phyloP scores from a whole-genome alignment of 2,329 filamentous ascomycete genomes.

The Nothomitra cinnamomea region DNA sequence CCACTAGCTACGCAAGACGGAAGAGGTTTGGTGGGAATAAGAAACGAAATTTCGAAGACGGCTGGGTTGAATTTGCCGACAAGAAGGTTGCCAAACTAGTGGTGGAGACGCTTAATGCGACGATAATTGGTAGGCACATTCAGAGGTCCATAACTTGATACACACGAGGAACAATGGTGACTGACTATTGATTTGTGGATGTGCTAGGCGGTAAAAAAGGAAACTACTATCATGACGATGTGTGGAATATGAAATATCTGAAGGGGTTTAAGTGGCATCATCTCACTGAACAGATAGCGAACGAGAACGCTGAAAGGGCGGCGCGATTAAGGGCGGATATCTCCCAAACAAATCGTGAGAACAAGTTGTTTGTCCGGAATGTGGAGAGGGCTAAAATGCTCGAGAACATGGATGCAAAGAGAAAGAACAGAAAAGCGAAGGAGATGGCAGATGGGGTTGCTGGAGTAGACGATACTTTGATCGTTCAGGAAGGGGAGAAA shows the following conservation, averaged over 20 bases:
- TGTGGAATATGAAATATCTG: conserved; percentile 72
- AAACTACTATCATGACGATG: conserved; percentile 66
- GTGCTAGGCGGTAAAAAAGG: conserved; percentile 51
- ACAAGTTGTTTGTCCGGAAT: conserved; percentile 65
- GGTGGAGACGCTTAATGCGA: conserved; percentile 59
- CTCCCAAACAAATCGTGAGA: conserved; percentile 56
- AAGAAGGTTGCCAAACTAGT: conserved; percentile 65
- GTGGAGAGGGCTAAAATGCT: conserved; percentile 67
- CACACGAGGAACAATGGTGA: too few species aligned
- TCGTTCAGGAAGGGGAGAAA: conserved; percentile 17
- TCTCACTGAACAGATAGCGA: conserved; percentile 58
- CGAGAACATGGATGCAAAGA: conserved; percentile 45
- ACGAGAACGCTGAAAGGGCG: conserved; percentile 64
- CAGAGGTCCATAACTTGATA: too few species aligned
- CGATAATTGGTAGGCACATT: conserved; percentile 34
- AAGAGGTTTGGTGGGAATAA: conserved; percentile 64
- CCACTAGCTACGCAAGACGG: conserved; percentile 45
- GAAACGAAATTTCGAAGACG: conserved; percentile 65
- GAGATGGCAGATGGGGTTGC: conserved; percentile 11
- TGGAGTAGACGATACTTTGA: conserved; percentile 14
- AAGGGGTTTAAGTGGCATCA: conserved; percentile 68
- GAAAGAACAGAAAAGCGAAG: conserved; percentile 15
- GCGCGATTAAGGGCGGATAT: conserved; percentile 66
- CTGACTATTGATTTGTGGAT: conserved; percentile 24
- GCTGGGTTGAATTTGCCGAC: conserved; percentile 67